Evolutionary conservation across 2,329 filamentous ascomycete species (phyloP), one percentile per base, ranked within the genome.

Genomic region (Pseudogymnoascus sp.): DNA sequence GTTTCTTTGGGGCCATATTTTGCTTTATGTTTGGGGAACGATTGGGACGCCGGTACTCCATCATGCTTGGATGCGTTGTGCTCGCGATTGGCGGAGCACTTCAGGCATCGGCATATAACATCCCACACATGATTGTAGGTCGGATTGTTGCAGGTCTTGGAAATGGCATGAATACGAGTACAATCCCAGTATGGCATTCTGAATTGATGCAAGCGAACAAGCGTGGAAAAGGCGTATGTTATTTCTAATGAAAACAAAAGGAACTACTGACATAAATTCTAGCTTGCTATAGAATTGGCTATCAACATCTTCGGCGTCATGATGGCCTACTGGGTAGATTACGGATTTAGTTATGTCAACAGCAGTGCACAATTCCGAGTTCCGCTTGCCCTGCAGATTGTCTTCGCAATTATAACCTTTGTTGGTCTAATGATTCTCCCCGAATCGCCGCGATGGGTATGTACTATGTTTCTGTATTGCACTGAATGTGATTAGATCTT

Each of bases 291-390:
- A 10, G 73, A 75, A 37, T 68, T 76, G 7, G 72, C 73, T 15
- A 75, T 77, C 67, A 76, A 75, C 65, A 77, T 77, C 33, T 74
- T 76, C 61, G 64, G 68, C 11, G 60, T 66, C 17, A 60, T 11
- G 74, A 74, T 4, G 72, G 75, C 7, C 72, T 74, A 68, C 66
- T 72, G 13, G 68, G 70, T 1, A 5, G 75, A 77, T 64, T 78
- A 77, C 60, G 76, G 72, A 63, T 75, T 75, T 70, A 75, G 72
- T 3, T 75, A 68, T 40, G 70, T 76, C 33, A 62, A 68, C 26
- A 76, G 70, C 42, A 72, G 75, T 15, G 68, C 73, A 1, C 74
- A 77, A 38, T 80, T 80, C 84, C 77, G 84, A 5, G 84, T 87
- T 46, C 78, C 78, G 0, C 67, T 81, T 3, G 78, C 76, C 1